Percentiles rank a stretch among this genome's conserved stretches.
phyloP scores from a whole-genome alignment of 2,329 filamentous ascomycete genomes.

The Ophiosphaerella herpotricha region DNA sequence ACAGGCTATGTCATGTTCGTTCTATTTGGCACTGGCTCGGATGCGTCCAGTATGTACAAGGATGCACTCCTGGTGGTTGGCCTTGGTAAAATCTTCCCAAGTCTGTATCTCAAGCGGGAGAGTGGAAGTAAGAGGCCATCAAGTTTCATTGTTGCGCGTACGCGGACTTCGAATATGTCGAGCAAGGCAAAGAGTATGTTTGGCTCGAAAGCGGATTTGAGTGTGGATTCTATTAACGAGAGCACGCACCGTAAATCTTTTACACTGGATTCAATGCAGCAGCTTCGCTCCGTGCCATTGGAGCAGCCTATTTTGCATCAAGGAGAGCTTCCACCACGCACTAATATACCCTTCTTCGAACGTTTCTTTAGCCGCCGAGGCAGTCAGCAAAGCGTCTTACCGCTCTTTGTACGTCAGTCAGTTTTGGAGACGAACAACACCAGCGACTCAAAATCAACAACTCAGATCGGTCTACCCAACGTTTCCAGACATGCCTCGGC shows the following conservation, averaged over 20 bases:
- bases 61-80: slow-evolving; percentile 29
- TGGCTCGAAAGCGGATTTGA: slow-evolving; percentile 21
- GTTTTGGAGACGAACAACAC: slow-evolving; percentile 2
- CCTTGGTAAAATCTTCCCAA: slow-evolving; percentile 37
- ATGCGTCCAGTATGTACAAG: slow-evolving; percentile 53
- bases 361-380: slow-evolving; percentile 21
- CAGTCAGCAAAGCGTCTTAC: slow-evolving; percentile 16
- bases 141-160: slow-evolving; percentile 16
- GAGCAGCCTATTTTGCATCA: slow-evolving; percentile 1
- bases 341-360: slow-evolving; percentile 19
- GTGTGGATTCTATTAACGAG: slow-evolving; percentile 15
- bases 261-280: not conserved
- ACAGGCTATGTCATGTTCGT: slow-evolving; percentile 62
- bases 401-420: slow-evolving; percentile 18
- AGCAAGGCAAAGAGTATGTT: slow-evolving; percentile 34
- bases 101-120: slow-evolving; percentile 24
- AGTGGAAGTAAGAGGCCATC: slow-evolving; percentile 19
- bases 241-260: slow-evolving; percentile 17
- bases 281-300: slow-evolving; percentile 12
- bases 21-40: slow-evolving; percentile 68
- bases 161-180: slow-evolving; percentile 21
- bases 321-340: not conserved
- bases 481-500: slow-evolving; percentile 33
- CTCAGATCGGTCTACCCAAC: slow-evolving; percentile 5
- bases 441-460: slow-evolving; percentile 2